Evolutionary conservation across 345 rosid genomes (phyloP), one percentile per base, ranked within the genome.

Genomic region (Physaria fendleri): DNA sequence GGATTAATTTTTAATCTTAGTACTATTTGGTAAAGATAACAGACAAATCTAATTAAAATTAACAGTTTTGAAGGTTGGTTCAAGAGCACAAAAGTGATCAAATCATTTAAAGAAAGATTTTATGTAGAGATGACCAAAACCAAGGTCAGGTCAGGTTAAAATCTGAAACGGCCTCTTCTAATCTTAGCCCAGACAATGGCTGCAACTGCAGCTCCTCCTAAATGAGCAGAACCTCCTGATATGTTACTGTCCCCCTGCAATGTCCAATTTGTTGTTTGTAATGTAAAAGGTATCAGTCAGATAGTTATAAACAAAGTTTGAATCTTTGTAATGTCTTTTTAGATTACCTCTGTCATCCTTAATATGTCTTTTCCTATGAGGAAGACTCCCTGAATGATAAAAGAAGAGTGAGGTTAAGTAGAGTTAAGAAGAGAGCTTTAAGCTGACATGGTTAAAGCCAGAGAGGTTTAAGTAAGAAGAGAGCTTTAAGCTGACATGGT

Each of bases 201-300:
- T 16, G 92, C 97, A 76, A 89, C 97, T 29, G 86, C 95, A 9
- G 85, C 97, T 61, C 99, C 99, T 14, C 97, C 99, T 75, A 89
- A 59, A 62, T 89, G 99, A 57, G 90, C 90, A 5, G 97, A 76
- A 54, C 99, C 94, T 2, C 99, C 94, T 2, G 97, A 89, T 24
- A 93, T 81, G 56, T 87, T 76, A 67, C 77, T 81, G 62, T 93
- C 48, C 16, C 94, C 87, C 95, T 89, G 81, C 53, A 75, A 34
- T 24, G 48, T 34, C 51, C 63, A 65, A 49, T 12, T 21, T 38
- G 50, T 44, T 28, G 29, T 39, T 47, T 17, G 30, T 9, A 43
- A 30, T 14, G n/a, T 0, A 34, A 9, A 8, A 40, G 28, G 47
- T 56, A 46, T 55, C 43, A 53, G n/a, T 54, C 35, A 45, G 22